Conservation (phyloP, 2,329 filamentous ascomycete genomes). For the Clathrospora elynae region DNA sequence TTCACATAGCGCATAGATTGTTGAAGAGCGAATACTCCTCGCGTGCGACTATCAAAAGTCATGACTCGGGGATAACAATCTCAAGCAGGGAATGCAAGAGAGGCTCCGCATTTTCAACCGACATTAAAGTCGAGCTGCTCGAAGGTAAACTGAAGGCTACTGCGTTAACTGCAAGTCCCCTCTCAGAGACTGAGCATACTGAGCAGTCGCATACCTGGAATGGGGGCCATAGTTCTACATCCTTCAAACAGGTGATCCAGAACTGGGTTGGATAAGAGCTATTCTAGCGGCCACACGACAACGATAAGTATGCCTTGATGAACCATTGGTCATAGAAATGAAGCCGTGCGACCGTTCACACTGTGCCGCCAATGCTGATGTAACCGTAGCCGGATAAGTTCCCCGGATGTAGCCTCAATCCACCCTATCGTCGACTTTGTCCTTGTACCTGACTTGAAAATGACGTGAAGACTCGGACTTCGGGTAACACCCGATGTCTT, state of each 20-base stretch:
- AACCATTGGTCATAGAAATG: no score
- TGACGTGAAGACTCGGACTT: conserved; percentile 28
- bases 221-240: conserved; percentile 14
- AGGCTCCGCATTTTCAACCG: conserved; percentile 18
- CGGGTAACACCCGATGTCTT: conserved; percentile 17
- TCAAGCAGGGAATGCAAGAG: conserved; percentile 29
- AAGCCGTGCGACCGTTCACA: no score
- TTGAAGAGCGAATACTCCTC: conserved; percentile 32
- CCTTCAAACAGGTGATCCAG: conserved; percentile 34
- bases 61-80: conserved; percentile 34
- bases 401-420: conserved; percentile 5
- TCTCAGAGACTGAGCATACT: conserved; percentile 12
- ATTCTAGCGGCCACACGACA: neutral
- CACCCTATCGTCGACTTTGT: conserved; percentile 8
- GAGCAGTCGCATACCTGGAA: conserved; percentile 34
- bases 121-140: conserved; percentile 29
- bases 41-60: conserved; percentile 23
- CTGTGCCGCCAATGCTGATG: conserved; percentile 5
- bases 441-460: conserved; percentile 26
- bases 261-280: conserved; percentile 27
- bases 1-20: conserved; percentile 38
- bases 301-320: neutral
- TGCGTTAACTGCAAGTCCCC: conserved; percentile 8
- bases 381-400: conserved; percentile 8
- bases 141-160: conserved; percentile 25